Evolutionary conservation across 106 monocot species (phyloP), one percentile per base, ranked within the genome.

Genomic region (Xerophyta viscosa): DNA sequence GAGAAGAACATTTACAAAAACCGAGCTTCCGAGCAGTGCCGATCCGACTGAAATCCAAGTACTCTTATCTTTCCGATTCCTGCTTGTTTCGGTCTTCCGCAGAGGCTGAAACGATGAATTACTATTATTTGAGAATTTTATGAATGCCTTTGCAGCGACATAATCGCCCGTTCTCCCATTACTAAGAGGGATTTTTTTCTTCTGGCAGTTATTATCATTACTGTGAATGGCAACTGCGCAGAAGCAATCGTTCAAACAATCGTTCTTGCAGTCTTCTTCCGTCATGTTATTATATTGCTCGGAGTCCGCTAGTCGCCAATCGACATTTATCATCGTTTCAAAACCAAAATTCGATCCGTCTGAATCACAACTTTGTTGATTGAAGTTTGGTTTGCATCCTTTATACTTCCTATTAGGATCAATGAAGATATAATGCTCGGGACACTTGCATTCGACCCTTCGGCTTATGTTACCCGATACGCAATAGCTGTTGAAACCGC

Each of bases 401-500:
- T 46, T 57, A 52, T 66, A 66, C 20, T 24, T 50, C n/a, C 29
- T 21, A 1, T 0, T 41, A 7, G 49, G 30, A 29, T 74, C 74
- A 8, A 62, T 27, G 48, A 67, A 74, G 8, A 48, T 50, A 24
- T 63, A 74, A 0, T 28, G 21, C 1, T 9, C 29, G 6, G 50
- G 62, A 50, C 74, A 74, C 37, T 20, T 1, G 50, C 74, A 74
- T 14, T 31, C 39, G 3, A 41, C 2, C 6, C n/a, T 3, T 19
- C 4, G 15, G 12, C 24, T 20, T 3, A 0, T 18, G 8, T 31
- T 9, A 12, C 20, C 55, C 21, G 8, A 28, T 2, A 1, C n/a
- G 50, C 74, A 74, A 44, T 56, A 67, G 42, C 67, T 61, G 24
- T 67, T 67, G 57, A 45, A 50, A 6, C 74, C 67, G 19, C 74